Conservation (phyloP, 192 early-diverging fungal species). For the Gaertneriomyces sp. region DNA sequence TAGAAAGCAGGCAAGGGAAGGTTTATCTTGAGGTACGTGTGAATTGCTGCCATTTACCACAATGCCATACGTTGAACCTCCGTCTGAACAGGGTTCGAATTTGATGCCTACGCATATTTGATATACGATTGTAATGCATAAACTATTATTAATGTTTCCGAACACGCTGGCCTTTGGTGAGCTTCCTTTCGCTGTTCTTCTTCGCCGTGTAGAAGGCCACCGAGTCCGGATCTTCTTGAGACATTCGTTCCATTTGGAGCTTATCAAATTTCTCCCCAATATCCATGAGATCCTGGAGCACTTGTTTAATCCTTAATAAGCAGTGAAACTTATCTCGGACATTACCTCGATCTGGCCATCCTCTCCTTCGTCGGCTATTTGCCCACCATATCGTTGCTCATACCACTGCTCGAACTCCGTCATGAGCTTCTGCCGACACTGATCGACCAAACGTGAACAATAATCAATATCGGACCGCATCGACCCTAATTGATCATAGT, state of each 20-base stretch:
- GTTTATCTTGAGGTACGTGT: too few species aligned
- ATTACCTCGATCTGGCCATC: constrained; percentile 27
- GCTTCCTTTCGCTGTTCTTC: constrained; percentile 41
- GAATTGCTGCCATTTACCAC: too few species aligned
- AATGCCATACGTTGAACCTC: too few species aligned
- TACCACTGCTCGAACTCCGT: constrained; percentile 60
- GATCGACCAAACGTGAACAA: constrained; percentile 50
- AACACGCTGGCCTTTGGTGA: neutral
- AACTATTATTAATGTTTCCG: neutral
- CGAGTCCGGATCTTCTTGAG: constrained; percentile 55
- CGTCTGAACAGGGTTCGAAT: too few species aligned
- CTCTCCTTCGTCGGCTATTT: constrained; percentile 26
- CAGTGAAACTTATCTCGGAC: neutral
- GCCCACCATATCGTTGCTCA: constrained; percentile 44
- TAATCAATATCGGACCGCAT: constrained; percentile 50
- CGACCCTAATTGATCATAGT: constrained; percentile 37
- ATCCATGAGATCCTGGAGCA: constrained; percentile 51
- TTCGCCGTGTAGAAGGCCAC: constrained; percentile 57
- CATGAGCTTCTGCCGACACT: constrained; percentile 57
- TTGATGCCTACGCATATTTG: too few species aligned
- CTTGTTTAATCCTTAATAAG: neutral
- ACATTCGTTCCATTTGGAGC: constrained; percentile 57
- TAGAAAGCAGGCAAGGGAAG: too few species aligned
- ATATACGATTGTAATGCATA: too few species aligned
- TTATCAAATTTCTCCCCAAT: constrained; percentile 61